Conservation (phyloP, 768 basidiomycete genomes). For the Hericium coralloides region DNA sequence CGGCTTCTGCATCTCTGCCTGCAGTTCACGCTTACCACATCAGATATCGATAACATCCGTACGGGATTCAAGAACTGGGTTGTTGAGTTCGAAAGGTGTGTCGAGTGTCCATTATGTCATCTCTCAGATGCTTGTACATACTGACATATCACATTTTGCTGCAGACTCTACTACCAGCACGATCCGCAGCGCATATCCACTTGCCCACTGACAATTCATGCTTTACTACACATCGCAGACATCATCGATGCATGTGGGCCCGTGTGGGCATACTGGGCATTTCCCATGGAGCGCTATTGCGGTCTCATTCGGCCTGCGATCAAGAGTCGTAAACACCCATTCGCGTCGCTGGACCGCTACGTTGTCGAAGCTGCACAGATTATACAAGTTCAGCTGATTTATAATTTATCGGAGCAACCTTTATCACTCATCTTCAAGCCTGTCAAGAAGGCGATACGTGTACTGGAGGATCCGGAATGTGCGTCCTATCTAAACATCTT, state of each 20-base stretch:
- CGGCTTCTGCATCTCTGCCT: conserved; percentile 28
- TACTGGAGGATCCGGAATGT: too few species aligned
- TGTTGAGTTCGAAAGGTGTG: conserved; percentile 28
- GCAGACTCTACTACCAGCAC: conserved; percentile 21
- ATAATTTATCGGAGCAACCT: background rate
- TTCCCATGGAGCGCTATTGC: too few species aligned
- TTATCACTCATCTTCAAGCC: background rate
- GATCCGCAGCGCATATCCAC: conserved; percentile 14
- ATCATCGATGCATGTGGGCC: conserved; percentile 17
- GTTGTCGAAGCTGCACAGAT: background rate
- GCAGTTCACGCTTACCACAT: conserved; percentile 24
- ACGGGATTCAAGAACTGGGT: conserved; percentile 30
- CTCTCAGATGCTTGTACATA: background rate
- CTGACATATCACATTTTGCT: conserved; percentile 6
- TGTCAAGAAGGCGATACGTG: too few species aligned
- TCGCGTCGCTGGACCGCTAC: background rate
- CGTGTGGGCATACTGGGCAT: conserved; percentile 21
- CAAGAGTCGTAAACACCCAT: conserved; percentile 15
- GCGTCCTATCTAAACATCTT: background rate
- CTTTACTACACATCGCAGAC: conserved; percentile 22
- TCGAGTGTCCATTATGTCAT: too few species aligned
- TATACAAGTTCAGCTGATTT: background rate
- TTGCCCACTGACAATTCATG: conserved; percentile 26
- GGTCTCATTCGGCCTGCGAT: conserved; percentile 15
- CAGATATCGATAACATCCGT: conserved; percentile 20